Evolutionary conservation across 352 stramenopile species (phyloP).

Genomic region (Pelagophyceae sp.): DNA sequence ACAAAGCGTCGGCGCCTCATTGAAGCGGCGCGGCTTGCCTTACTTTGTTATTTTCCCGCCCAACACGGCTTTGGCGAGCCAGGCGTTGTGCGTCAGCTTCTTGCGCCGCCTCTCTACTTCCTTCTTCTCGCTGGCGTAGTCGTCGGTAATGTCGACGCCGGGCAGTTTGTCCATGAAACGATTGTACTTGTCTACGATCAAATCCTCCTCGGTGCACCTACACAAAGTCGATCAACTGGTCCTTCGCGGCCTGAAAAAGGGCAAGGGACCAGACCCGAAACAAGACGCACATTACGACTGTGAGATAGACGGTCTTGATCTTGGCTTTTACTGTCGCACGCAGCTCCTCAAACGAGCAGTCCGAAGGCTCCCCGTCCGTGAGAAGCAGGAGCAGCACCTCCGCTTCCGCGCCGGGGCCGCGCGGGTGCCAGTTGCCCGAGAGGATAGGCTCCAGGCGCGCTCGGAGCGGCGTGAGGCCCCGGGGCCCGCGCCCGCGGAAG

Average conservation of each 20-base stretch:
- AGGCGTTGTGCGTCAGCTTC: neutral
- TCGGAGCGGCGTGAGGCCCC: neutral
- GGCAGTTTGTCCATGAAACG: neutral
- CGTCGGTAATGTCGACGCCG: slow-evolving; percentile 14
- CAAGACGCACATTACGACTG: slow-evolving; percentile 11
- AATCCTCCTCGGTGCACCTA: slow-evolving; percentile 7
- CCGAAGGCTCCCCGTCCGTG: slow-evolving; percentile 9
- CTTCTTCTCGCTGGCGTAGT: neutral
- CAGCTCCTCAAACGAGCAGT: neutral
- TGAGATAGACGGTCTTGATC: neutral
- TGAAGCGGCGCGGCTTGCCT: too few species aligned
- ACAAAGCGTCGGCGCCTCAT: too few species aligned
- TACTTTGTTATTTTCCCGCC: slow-evolving; percentile 13
- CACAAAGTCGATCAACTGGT: too few species aligned
- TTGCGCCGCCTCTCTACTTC: neutral
- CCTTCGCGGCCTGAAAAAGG: too few species aligned
- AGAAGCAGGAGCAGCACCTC: neutral
- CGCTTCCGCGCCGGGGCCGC: neutral
- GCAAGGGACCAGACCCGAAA: too few species aligned
- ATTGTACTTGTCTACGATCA: slow-evolving; percentile 8
- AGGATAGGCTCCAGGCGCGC: neutral
- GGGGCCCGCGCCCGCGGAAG: neutral
- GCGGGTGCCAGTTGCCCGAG: neutral
- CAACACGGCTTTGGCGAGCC: slow-evolving; percentile 12
- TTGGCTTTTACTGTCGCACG: neutral